phyloP scores from a whole-genome alignment of 2,329 filamentous ascomycete genomes.

The Fusarium tanahbumbuense region DNA sequence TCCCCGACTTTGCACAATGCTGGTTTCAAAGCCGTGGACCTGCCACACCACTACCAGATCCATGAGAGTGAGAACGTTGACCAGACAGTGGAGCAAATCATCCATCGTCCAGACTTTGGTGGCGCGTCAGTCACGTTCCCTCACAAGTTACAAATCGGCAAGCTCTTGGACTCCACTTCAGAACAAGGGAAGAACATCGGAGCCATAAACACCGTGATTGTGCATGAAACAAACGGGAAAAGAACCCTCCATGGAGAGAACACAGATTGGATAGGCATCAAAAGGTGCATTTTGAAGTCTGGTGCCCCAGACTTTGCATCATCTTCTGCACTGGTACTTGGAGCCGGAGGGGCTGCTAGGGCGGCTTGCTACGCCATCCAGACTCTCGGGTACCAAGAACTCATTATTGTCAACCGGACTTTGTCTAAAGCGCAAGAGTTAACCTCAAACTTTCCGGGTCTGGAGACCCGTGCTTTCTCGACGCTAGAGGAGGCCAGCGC shows the following conservation, averaged over 20 bases:
- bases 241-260: not conserved
- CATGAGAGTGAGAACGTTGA: slow-evolving; percentile 17
- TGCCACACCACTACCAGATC: slow-evolving; percentile 10
- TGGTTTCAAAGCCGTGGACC: not conserved
- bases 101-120: not conserved
- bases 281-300: not conserved
- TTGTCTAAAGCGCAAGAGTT: not conserved
- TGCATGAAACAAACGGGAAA: not conserved
- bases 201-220: slow-evolving; percentile 3
- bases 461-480: not conserved
- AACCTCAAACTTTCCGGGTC: not conserved
- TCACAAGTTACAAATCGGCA: slow-evolving; percentile 16
- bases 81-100: not conserved
- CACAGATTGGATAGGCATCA: slow-evolving; percentile 13
- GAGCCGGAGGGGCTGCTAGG: slow-evolving; percentile 8
- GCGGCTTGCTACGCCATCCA: slow-evolving; percentile 11
- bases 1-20: slow-evolving; percentile 10
- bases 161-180: not conserved
- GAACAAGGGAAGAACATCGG: not conserved
- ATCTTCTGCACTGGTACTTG: not conserved
- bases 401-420: slow-evolving; percentile 5
- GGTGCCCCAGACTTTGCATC: not conserved
- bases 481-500: not conserved
- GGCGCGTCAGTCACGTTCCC: slow-evolving; percentile 14
- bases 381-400: not conserved